Conservation (phyloP, 768 basidiomycete species). For the Mycena polygramma region DNA sequence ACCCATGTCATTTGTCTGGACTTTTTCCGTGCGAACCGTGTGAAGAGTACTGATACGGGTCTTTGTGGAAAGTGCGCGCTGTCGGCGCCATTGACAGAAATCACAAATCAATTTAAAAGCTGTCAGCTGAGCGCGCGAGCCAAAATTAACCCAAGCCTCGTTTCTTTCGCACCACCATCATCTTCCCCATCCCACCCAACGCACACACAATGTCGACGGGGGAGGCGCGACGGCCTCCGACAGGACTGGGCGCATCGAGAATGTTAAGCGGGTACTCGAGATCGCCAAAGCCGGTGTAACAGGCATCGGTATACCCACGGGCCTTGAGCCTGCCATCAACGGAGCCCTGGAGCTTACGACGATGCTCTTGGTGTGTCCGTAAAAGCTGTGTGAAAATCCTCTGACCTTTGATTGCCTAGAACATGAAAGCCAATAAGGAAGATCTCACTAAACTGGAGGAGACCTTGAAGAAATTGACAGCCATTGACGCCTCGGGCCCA, state of each 20-base stretch:
- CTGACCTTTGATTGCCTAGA: not conserved
- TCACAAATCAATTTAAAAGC: no score
- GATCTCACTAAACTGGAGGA: not conserved
- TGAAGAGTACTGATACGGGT: no score
- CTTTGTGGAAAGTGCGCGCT: no score
- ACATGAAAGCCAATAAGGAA: constrained; percentile 14
- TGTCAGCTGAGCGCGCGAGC: no score
- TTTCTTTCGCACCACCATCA: no score
- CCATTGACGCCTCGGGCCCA: not conserved
- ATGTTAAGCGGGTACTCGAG: not conserved
- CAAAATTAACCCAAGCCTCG: no score
- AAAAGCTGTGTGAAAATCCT: not conserved
- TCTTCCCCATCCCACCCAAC: no score
- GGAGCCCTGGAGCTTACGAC: not conserved
- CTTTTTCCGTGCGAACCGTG: no score
- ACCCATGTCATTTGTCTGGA: no score
- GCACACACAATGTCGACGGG: no score
- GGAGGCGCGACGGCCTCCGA: no score
- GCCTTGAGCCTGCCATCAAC: not conserved
- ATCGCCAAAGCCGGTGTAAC: constrained; percentile 10
- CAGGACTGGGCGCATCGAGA: not conserved
- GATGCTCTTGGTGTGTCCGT: not conserved
- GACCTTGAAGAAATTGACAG: not conserved
- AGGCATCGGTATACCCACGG: constrained; percentile 12
- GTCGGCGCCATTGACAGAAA: no score